Evolutionary conservation across 2,329 filamentous ascomycete species (phyloP), one percentile per base, ranked within the genome.

Genomic region (Penicillium griseofulvum): DNA sequence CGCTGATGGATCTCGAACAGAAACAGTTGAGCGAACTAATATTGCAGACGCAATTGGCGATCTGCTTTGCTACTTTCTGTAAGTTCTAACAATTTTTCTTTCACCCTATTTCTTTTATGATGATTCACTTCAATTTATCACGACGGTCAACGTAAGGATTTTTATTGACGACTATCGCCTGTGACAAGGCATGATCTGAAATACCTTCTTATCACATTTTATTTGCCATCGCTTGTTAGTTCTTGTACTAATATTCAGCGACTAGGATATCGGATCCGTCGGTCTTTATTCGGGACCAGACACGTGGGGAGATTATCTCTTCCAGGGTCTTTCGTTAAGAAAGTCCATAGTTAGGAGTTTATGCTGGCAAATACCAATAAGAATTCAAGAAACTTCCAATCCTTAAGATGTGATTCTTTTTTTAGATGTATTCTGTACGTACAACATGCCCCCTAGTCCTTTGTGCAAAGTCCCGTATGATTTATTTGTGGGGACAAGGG

Each of bases 61-160:
- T 33, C 52, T 33, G 33, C 19, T 28, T 43, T 11, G 10, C 29
- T 28, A 12, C 47, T 46, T 36, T 31, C 34, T 51, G 49, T 52
- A 24, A 57, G 58, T 56, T 51, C 3, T 19, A 11, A 19, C 11
- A 5, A 38, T 48, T 29, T 17, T 45, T 47, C 55, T 42, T 29
- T 28, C 33, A 36, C 50, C 59, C 64, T 60, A 56, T 3, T 58
- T 47, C 67, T 81, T 73, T 76, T 61, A 87, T 87, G 86, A 89
- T 89, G 86, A 88, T 84, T 81, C 80, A 74, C 66, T 70, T 63
- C 71, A 80, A 76, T 81, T 83, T 83, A 86, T 90, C 88, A 91
- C 88, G 88, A 91, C 88, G 88, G 88, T 91, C 88, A 88, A 87
- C 88, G 87, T 89, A 91, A 85, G 83, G 62, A 66, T 79, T 83